These are phyloP conservation scores for Glycyrrhiza uralensis DNA, from an alignment of 306 rosid genomes.

Conservation along the genomic window DNA sequence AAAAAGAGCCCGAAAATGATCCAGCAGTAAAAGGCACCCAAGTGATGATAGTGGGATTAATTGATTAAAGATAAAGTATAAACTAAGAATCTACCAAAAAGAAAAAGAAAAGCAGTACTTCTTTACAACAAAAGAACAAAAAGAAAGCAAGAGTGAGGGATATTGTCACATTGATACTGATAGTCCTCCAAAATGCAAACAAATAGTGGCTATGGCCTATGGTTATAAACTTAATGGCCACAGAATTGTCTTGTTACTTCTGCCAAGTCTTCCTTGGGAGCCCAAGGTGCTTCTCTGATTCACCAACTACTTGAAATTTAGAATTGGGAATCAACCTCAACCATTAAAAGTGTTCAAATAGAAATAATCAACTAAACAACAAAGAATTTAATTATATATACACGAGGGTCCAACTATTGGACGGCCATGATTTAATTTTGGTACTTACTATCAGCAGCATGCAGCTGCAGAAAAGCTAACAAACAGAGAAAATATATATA, in stretches of 20 bases:
- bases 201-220: slow-evolving; percentile 6
- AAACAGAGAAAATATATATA: too few species aligned
- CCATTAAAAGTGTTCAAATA: slow-evolving; percentile 26
- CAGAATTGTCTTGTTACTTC: slow-evolving; percentile 5
- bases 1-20: not conserved
- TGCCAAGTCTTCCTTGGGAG: not conserved
- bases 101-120: not conserved
- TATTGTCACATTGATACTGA: too few species aligned
- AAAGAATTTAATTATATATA: not conserved
- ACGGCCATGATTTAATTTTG: slow-evolving; percentile 22
- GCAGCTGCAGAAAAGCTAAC: not conserved
- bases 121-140: slow-evolving; percentile 7
- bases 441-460: slow-evolving; percentile 1
- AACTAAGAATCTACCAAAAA: slow-evolving; percentile 7
- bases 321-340: slow-evolving; percentile 13
- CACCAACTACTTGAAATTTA: slow-evolving; percentile 22
- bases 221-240: slow-evolving; percentile 13
- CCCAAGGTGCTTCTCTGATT: slow-evolving; percentile 32
- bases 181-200: slow-evolving; percentile 1
- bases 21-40: not conserved
- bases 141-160: not conserved
- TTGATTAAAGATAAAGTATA: not conserved
- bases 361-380: slow-evolving; percentile 19
- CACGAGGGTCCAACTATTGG: slow-evolving; percentile 18
- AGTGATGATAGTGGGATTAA: slow-evolving; percentile 4